phyloP scores from a whole-genome alignment of 2,329 filamentous ascomycete species.

The Thielaviopsis punctulata region DNA sequence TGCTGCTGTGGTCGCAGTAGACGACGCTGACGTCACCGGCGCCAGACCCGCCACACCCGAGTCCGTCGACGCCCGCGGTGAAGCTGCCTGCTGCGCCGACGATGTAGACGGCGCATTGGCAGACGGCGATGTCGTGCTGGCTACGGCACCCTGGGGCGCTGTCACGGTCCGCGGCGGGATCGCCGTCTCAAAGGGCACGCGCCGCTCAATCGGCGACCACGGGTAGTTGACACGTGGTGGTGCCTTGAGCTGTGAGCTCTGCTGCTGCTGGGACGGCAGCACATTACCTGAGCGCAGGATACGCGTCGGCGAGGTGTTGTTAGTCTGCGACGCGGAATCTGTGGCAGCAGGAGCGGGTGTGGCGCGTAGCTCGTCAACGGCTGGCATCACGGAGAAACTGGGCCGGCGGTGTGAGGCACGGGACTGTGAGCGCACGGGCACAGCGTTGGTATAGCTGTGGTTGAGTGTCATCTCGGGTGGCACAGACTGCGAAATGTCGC shows the following conservation, averaged over 20 bases:
- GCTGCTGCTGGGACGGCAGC: constrained; percentile 20
- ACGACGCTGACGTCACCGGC: constrained; percentile 21
- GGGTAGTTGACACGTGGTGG: constrained; percentile 39
- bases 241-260: constrained; percentile 16
- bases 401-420: constrained; percentile 45
- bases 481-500: constrained; percentile 75
- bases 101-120: background rate
- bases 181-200: constrained; percentile 26
- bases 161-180: constrained; percentile 21
- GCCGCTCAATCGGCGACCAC: constrained; percentile 34
- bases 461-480: constrained; percentile 60
- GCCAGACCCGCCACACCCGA: constrained; percentile 23
- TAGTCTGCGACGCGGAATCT: constrained; percentile 13
- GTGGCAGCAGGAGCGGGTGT: constrained; percentile 18
- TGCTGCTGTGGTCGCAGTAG: constrained; percentile 17
- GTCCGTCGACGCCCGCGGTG: constrained; percentile 24
- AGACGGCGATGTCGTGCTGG: background rate
- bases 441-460: constrained; percentile 36
- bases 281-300: constrained; percentile 14
- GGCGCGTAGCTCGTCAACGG: constrained; percentile 47
- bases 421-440: constrained; percentile 30
- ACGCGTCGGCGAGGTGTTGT: constrained; percentile 19
- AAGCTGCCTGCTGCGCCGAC: constrained; percentile 15
- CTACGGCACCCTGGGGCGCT: background rate
- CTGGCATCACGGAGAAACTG: constrained; percentile 49